These are phyloP conservation scores for Meyerozyma guilliermondii DNA, from an alignment of 1,139 yeast genomes.

Conservation along the genomic window DNA sequence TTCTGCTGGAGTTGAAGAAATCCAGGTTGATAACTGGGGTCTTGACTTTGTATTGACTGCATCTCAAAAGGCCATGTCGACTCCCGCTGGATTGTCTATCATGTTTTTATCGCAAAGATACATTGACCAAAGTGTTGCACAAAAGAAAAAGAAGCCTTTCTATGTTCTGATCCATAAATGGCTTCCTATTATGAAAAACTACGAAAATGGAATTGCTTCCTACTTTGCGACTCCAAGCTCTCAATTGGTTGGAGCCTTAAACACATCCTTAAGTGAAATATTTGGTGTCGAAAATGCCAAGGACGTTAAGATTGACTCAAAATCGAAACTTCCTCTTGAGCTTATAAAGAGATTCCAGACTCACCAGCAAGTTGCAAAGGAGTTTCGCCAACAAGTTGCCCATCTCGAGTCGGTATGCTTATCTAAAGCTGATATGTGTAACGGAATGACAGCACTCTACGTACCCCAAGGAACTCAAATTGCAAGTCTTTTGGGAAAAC, in stretches of 20 bases:
- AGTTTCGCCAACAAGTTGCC: conserved; percentile 1
- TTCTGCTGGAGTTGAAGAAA: conserved; percentile 10
- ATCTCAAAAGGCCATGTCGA: conserved; percentile 4
- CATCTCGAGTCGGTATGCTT: neutral
- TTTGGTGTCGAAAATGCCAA: neutral
- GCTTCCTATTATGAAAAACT: conserved; percentile 4
- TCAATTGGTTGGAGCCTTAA: conserved; percentile 4
- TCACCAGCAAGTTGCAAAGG: neutral
- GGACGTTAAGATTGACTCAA: neutral
- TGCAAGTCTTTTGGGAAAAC: conserved; percentile 1
- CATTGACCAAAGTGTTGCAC: conserved; percentile 1
- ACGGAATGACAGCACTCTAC: conserved; percentile 4
- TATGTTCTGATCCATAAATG: conserved; percentile 2
- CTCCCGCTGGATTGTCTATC: conserved; percentile 4
- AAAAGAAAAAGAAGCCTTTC: conserved; percentile 2
- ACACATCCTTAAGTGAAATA: conserved; percentile 1
- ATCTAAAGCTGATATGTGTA: neutral
- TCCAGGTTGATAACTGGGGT: conserved; percentile 10
- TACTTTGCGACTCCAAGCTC: conserved; percentile 5
- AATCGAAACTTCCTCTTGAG: neutral
- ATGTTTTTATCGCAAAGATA: conserved; percentile 3
- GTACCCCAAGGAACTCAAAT: conserved; percentile 2
- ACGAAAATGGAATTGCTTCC: conserved; percentile 3
- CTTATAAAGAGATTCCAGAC: neutral
- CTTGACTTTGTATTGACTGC: conserved; percentile 10